Base-by-base conservation (phyloP, 805 yeast genomes). In the Blastobotrys attinorum region DNA sequence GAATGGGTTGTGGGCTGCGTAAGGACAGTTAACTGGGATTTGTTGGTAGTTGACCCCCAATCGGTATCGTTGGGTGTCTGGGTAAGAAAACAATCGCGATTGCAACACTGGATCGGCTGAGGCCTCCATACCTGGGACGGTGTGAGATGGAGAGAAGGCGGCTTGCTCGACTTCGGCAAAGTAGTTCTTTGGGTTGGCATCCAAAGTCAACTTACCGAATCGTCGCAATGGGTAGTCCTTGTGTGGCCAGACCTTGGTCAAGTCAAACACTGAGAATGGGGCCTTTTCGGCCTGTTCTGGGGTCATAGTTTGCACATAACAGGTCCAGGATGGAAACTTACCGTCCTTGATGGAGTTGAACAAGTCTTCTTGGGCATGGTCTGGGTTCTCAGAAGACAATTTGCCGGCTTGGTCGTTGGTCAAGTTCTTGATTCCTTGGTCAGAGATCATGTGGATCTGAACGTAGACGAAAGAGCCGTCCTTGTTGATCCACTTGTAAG, bases 51-150 rank as follows among this genome's bases (percentile, higher is more conserved):
- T 82, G 37, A 73, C 63, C 47, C 89, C 89, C 56, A 82, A 71
- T 64, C 90, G 75, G 69, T 81, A 77, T 60, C 85, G 77, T 65
- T 80, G 86, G 37, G 89, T 80, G 65, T 82, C 89, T 45, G 80
- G 73, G 67, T 82, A 81, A 20, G 88, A 79, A 65, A 79, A 83
- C 55, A 82, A 69, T 64, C 89, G 77, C 23, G 83, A 74, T 67
- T 82, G 88, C 64, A 82, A 69, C 17, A 82, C 87, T 20, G 87
- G 85, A 64, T 82, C 89, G 47, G 83, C 83, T 39, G 83, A 73
- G 44, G 89, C 76, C 66, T 81, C 85, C 70, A 79, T 75, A 58
- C 79, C 83, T 37, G 87, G 87, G 35, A 81, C 83, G 40, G 81
- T 70, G 67, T 81, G 83, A 44, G 80, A 66, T 39, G 89, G 90